Percentiles rank a stretch among this genome's conserved stretches.
Evolutionary conservation across 805 yeast genomes (phyloP).

Genomic region (Saturnispora hagleri): DNA sequence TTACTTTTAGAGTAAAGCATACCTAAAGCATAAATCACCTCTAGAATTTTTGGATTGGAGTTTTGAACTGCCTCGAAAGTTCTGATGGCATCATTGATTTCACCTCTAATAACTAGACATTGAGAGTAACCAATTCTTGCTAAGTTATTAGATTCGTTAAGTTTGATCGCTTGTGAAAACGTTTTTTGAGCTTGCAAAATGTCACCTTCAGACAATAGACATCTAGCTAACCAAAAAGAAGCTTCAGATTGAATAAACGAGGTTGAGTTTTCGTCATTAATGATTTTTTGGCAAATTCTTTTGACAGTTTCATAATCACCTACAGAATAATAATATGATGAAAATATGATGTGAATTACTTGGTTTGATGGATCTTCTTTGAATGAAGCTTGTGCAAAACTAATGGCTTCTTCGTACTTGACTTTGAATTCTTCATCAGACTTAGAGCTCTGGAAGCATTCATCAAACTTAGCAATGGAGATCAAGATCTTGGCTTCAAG

Average conservation of each 20-base stretch:
- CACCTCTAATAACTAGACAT: conserved; percentile 65
- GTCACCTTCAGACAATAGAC: conserved; percentile 50
- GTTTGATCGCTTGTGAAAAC: conserved; percentile 63
- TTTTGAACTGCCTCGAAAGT: conserved; percentile 71
- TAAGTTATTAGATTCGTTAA: conserved; percentile 53
- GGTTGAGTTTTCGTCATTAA: conserved; percentile 31
- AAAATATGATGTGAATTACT: conserved; percentile 55
- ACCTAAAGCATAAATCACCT: conserved; percentile 71
- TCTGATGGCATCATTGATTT: conserved; percentile 73
- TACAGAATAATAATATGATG: conserved; percentile 64
- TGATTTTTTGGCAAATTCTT: conserved; percentile 44
- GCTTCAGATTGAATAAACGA: conserved; percentile 48
- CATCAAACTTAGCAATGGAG: conserved; percentile 59
- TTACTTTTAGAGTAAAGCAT: conserved; percentile 49
- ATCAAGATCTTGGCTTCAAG: conserved; percentile 56
- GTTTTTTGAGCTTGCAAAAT: conserved; percentile 59
- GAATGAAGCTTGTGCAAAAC: conserved; percentile 34
- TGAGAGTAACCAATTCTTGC: conserved; percentile 82
- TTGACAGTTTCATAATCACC: conserved; percentile 50
- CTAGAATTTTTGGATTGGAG: conserved; percentile 58
- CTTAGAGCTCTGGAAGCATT: conserved; percentile 45
- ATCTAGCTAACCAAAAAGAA: conserved; percentile 80
- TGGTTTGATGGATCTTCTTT: conserved; percentile 40
- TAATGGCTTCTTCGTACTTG: conserved; percentile 51
- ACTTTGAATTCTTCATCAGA: conserved; percentile 53